Evolutionary conservation across 495 filamentous ascomycete species (phyloP).

Genomic region (Xylaria grammica): DNA sequence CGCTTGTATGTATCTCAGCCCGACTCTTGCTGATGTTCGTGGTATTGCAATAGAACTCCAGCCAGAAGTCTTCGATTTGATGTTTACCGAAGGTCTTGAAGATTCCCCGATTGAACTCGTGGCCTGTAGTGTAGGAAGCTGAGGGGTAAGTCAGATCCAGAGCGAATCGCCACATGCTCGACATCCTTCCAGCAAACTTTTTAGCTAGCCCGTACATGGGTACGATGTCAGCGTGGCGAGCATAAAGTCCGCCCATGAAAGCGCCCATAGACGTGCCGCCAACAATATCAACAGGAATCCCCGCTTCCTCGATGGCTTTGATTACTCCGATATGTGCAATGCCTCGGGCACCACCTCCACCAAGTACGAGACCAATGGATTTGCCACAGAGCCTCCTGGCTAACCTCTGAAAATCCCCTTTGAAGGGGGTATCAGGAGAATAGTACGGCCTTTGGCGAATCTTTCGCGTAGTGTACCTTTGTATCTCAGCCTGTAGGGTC

Average conservation of each 20-base stretch:
- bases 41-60: slow-evolving; percentile 98
- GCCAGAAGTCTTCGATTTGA: slow-evolving; percentile 99
- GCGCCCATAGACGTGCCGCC: slow-evolving; percentile 98
- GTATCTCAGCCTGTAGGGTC: slow-evolving; percentile 93
- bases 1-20: slow-evolving; percentile 88
- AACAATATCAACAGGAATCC: slow-evolving; percentile 94
- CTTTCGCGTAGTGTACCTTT: slow-evolving; percentile 91
- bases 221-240: slow-evolving; percentile 93
- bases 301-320: slow-evolving; percentile 91
- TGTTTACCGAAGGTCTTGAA: slow-evolving; percentile 97
- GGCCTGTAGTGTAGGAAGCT: slow-evolving; percentile 93
- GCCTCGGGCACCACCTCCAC: slow-evolving; percentile 90
- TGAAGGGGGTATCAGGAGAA: slow-evolving; percentile 88
- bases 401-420: slow-evolving; percentile 94
- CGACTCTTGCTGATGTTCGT: slow-evolving; percentile 94
- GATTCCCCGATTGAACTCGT: slow-evolving; percentile 98
- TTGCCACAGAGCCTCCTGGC: slow-evolving; percentile 91
- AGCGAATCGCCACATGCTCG: slow-evolving; percentile 95
- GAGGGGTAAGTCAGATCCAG: slow-evolving; percentile 95
- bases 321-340: slow-evolving; percentile 93
- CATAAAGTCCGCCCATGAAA: slow-evolving; percentile 94
- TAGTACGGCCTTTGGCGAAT: slow-evolving; percentile 88
- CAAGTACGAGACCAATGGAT: slow-evolving; percentile 91
- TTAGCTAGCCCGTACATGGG: slow-evolving; percentile 96
- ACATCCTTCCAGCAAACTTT: slow-evolving; percentile 96